Base-by-base conservation (phyloP, 2,329 filamentous ascomycete genomes). In the Diaporthe longicolla region DNA sequence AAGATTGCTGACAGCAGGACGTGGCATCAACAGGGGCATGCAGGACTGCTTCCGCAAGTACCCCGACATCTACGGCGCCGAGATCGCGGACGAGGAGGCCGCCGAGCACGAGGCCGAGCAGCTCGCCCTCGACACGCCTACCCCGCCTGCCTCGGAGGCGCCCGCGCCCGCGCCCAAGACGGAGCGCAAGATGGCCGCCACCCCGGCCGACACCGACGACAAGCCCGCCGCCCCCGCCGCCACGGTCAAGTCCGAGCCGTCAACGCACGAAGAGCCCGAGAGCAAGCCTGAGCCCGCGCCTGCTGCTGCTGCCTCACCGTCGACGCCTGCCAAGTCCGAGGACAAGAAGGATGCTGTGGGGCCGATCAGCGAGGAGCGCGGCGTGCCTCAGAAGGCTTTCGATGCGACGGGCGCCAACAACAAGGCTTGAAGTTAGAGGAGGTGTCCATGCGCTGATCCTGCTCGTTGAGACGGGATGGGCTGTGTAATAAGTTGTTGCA, bases 1-100 rank as follows among this genome's bases (percentile, higher is more conserved):
- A 40, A 8, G 37, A 40, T 15, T 43, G 40, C 74, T 76, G 43
- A 76, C 70, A 37, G 11, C 17, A 7, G 24, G 15, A 21, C 15
- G 21, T n/a, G 3, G 21, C 15, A 21, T 71, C 29, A 73, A 79
- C 78, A 98, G 95, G 89, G 92, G 89, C 79, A 99, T 99, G 97
- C 97, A 98, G 87, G 93, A 96, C 80, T 99, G 97, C 87, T 99
- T 99, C 89, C 91, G 95, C 79, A 87, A 92, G 82, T 94, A 98
- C 83, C 97, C 97, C 26, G 97, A 98, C 57, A 89, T 98, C 75
- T 99, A 99, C 84, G 95, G 95, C 75, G 90, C 93, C 57, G 96
- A 98, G 82, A 87, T 98, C 24, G 92, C 93, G 45, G 93, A 95
- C 63, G 95, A 97, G 68, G 91, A 93, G 43, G 83, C 84, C 43